Evolutionary conservation across 768 basidiomycete genomes (phyloP).

Genomic region (Lactifluus hygrophoroides): DNA sequence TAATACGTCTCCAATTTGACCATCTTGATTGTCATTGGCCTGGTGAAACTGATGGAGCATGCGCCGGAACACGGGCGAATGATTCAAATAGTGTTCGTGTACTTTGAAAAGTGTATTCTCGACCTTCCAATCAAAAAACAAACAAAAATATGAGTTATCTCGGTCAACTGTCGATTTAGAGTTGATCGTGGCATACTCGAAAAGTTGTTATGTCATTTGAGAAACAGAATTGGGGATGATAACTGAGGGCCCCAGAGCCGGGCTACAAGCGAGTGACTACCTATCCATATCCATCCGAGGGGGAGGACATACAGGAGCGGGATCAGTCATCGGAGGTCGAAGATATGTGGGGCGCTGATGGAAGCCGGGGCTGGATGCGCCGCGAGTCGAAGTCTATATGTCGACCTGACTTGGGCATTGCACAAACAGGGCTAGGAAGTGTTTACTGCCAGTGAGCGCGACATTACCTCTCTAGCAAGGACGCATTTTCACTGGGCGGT

Average conservation of each 20-base stretch:
- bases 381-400: too few species aligned
- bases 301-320: background rate
- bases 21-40: background rate
- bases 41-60: background rate
- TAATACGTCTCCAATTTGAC: background rate
- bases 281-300: too few species aligned
- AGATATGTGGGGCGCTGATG: too few species aligned
- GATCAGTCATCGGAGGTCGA: background rate
- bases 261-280: background rate
- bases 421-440: too few species aligned
- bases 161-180: background rate
- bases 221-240: background rate
- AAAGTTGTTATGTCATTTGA: background rate
- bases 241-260: background rate
- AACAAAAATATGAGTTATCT: background rate
- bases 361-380: too few species aligned
- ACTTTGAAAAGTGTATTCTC: background rate
- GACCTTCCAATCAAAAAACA: background rate
- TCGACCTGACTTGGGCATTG: too few species aligned
- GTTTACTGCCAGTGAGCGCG: too few species aligned
- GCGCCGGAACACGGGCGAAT: background rate
- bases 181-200: background rate
- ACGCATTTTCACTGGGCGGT: background rate
- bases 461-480: background rate
- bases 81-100: background rate